A percentile compares a stretch with the other conserved stretches of the same genome.
Conservation (phyloP, 805 yeast genomes). For the Pichia nakasei region DNA sequence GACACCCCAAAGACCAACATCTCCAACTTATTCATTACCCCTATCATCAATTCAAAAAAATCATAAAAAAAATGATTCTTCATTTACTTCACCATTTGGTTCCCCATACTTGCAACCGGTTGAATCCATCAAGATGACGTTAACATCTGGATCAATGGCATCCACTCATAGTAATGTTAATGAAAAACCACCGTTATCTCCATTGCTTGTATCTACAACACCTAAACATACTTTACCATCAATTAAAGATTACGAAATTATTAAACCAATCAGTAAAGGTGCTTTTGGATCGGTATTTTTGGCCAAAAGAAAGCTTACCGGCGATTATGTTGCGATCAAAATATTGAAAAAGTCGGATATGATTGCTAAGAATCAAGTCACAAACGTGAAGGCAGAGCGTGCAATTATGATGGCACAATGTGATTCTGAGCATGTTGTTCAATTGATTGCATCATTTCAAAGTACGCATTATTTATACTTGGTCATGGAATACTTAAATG, state of each 20-base stretch:
- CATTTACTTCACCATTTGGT: slow-evolving; percentile 20
- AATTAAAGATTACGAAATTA: slow-evolving; percentile 78
- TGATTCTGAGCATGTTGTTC: slow-evolving; percentile 88
- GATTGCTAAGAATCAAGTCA: slow-evolving; percentile 94
- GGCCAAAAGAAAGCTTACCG: slow-evolving; percentile 74
- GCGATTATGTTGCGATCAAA: slow-evolving; percentile 93
- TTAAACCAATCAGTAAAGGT: slow-evolving; percentile 92
- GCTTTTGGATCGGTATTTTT: slow-evolving; percentile 95
- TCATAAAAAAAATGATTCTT: slow-evolving; percentile 9
- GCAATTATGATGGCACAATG: slow-evolving; percentile 98
- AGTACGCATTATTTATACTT: slow-evolving; percentile 76
- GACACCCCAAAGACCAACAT: slow-evolving; percentile 5
- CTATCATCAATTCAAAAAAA: slow-evolving; percentile 57
- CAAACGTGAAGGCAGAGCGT: slow-evolving; percentile 88
- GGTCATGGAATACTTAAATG: slow-evolving; percentile 94
- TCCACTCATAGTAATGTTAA: not conserved
- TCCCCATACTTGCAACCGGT: slow-evolving; percentile 49
- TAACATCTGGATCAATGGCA: not conserved
- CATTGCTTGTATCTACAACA: slow-evolving; percentile 61
- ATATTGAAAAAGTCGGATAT: slow-evolving; percentile 87
- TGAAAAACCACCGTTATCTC: slow-evolving; percentile 67
- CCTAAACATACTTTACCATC: slow-evolving; percentile 53
- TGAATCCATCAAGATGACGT: slow-evolving; percentile 25
- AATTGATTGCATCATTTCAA: slow-evolving; percentile 80
- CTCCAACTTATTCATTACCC: slow-evolving; percentile 40